Evolutionary conservation across 2,329 filamentous ascomycete genomes (phyloP).

Genomic region (Cladosporium sp.): DNA sequence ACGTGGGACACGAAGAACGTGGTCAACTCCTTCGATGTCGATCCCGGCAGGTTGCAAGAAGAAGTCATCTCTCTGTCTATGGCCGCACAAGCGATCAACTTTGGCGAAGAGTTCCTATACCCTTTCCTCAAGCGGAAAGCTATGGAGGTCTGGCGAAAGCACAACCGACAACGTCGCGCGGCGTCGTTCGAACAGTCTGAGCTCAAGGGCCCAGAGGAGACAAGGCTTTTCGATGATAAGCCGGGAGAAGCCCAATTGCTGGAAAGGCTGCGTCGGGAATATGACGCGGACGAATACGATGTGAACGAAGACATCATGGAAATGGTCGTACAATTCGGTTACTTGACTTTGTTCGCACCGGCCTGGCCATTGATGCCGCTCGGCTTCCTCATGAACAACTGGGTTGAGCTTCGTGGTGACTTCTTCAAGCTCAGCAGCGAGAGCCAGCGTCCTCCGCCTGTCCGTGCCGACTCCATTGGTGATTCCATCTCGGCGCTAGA

Average conservation of each 20-base stretch:
- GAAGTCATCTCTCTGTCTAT: conserved; percentile 97
- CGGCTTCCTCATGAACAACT: conserved; percentile 91
- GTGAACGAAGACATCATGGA: conserved; percentile 90
- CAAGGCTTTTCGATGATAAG: conserved; percentile 52
- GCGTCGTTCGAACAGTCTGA: conserved; percentile 62
- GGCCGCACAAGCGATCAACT: conserved; percentile 85
- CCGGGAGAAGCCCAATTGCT: conserved; percentile 79
- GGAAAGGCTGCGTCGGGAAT: conserved; percentile 74
- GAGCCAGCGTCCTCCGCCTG: conserved; percentile 83
- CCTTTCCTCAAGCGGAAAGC: conserved; percentile 78
- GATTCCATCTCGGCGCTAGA: conserved; percentile 83
- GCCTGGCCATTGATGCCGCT: conserved; percentile 91
- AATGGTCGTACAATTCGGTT: conserved; percentile 82
- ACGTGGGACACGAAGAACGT: conserved; percentile 71
- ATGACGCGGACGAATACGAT: conserved; percentile 80
- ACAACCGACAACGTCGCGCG: conserved; percentile 79
- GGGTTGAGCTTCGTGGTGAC: conserved; percentile 89
- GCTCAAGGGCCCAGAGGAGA: conserved; percentile 53
- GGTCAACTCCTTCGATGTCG: conserved; percentile 63
- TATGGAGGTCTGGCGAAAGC: conserved; percentile 49
- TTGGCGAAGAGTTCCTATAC: conserved; percentile 77
- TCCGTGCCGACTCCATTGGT: conserved; percentile 88
- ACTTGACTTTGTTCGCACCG: conserved; percentile 84
- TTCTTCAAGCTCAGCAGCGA: conserved; percentile 90
- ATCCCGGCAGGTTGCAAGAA: conserved; percentile 77